Conservation (phyloP, 352 stramenopile species). For the Lagenidium sp. region DNA sequence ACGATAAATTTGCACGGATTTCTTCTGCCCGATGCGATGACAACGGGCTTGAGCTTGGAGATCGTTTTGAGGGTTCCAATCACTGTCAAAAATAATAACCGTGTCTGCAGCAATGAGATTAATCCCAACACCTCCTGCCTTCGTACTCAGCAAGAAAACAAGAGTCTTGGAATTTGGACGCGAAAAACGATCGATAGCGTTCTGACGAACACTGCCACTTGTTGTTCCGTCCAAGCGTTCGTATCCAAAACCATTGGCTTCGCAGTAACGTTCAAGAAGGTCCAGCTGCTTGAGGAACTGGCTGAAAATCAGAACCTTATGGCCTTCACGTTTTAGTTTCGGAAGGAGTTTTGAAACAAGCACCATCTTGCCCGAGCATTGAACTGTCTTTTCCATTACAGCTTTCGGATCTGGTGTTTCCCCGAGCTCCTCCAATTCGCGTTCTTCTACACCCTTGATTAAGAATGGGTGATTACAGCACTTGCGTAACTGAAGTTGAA, state of each 20-base stretch:
- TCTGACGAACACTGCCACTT: slow-evolving; percentile 82
- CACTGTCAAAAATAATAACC: slow-evolving; percentile 99
- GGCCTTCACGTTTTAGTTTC: slow-evolving; percentile 88
- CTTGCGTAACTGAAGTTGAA: slow-evolving; percentile 99
- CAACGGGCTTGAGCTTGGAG: slow-evolving; percentile 86
- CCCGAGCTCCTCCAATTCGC: slow-evolving; percentile 72
- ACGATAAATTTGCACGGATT: slow-evolving; percentile 96
- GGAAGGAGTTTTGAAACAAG: slow-evolving; percentile 87
- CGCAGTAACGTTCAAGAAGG: slow-evolving; percentile 90
- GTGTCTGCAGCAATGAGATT: slow-evolving; percentile 98
- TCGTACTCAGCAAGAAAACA: slow-evolving; percentile 98
- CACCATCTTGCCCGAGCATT: slow-evolving; percentile 83
- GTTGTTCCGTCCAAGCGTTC: slow-evolving; percentile 90
- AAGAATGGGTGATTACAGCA: slow-evolving; percentile 99
- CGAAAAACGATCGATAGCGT: slow-evolving; percentile 96
- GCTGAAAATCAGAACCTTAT: slow-evolving; percentile 95
- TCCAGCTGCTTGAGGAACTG: slow-evolving; percentile 93
- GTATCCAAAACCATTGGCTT: slow-evolving; percentile 82
- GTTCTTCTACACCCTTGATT: slow-evolving; percentile 91
- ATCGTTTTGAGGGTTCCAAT: slow-evolving; percentile 99
- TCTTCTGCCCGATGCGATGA: slow-evolving; percentile 99
- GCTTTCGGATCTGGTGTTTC: slow-evolving; percentile 27
- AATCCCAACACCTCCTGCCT: slow-evolving; percentile 97
- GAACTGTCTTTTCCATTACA: slow-evolving; percentile 81
- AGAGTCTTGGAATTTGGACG: slow-evolving; percentile 93